Percentiles rank a stretch among this genome's conserved stretches.
Conservation (phyloP, 495 filamentous ascomycete species). For the Chaetomidium leptoderma region DNA sequence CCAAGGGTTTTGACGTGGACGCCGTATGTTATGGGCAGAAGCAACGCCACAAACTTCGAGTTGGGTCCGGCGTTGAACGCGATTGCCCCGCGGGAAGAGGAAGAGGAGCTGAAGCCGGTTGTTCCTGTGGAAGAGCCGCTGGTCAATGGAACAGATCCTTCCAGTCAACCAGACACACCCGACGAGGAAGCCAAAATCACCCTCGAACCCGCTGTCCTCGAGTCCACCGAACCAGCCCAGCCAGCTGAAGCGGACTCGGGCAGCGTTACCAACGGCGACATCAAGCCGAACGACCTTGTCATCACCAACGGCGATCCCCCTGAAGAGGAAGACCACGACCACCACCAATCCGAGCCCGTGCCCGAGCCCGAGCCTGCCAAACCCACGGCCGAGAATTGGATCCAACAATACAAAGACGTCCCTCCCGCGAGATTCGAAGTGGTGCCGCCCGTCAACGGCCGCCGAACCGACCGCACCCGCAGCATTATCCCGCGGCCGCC, state of each 20-base stretch:
- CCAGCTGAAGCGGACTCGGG: conserved; percentile 9
- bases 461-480: conserved; percentile 29
- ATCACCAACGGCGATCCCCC: conserved; percentile 18
- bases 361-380: conserved; percentile 15
- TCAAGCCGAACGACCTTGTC: conserved; percentile 25
- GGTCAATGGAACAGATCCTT: conserved; percentile 33
- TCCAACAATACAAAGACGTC: conserved; percentile 49
- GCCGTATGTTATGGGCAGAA: conserved; percentile 93
- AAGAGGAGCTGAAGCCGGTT: conserved; percentile 49
- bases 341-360: conserved; percentile 11
- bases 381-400: conserved; percentile 33
- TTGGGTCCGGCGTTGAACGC: conserved; percentile 76
- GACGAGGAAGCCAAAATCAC: conserved; percentile 23
- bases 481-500: conserved; percentile 32
- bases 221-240: conserved; percentile 44
- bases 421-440: conserved; percentile 79
- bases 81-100: conserved; percentile 78
- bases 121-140: conserved; percentile 29
- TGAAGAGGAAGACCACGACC: conserved; percentile 26
- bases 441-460: conserved; percentile 61
- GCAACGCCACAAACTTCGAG: conserved; percentile 79
- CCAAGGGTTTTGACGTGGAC: conserved; percentile 83
- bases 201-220: conserved; percentile 31
- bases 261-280: conserved; percentile 4
- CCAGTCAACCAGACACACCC: conserved; percentile 17